Percentiles rank a stretch among this genome's conserved stretches.
Conservation (phyloP, 169 alveolate species). For the Cryptosporidium tyzzeri region DNA sequence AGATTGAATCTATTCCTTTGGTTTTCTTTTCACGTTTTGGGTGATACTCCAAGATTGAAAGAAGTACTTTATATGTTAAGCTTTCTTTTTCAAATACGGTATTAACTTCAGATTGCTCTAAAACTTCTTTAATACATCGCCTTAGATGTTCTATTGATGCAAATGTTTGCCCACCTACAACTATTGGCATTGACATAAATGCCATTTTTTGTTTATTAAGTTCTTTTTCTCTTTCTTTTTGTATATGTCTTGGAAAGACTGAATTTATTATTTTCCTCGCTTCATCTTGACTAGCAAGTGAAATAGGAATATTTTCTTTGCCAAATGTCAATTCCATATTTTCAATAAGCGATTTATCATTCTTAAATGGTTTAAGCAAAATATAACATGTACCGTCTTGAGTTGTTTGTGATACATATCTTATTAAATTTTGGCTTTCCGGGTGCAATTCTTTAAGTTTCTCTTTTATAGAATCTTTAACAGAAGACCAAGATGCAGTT, state of each 20-base stretch:
- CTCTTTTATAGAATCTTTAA: constrained; percentile 41
- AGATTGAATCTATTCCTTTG: constrained; percentile 41
- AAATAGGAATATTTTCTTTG: background rate
- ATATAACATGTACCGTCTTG: constrained; percentile 66
- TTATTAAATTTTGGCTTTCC: constrained; percentile 37
- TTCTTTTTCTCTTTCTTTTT: constrained; percentile 73
- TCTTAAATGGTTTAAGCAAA: constrained; percentile 53
- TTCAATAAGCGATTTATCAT: constrained; percentile 25
- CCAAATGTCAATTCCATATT: constrained; percentile 6
- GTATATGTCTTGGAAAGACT: constrained; percentile 64
- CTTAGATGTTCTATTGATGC: constrained; percentile 71
- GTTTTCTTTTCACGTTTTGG: constrained; percentile 42
- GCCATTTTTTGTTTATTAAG: constrained; percentile 58
- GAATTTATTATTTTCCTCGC: constrained; percentile 37
- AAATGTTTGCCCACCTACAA: constrained; percentile 50
- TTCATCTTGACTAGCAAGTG: constrained; percentile 44
- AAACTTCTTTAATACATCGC: constrained; percentile 62
- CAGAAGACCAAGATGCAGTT: constrained; percentile 50
- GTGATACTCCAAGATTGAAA: constrained; percentile 47
- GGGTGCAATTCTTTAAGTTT: constrained; percentile 19
- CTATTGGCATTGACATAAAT: constrained; percentile 33
- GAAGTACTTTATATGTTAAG: constrained; percentile 33
- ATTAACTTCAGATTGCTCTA: constrained; percentile 23
- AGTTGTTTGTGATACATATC: constrained; percentile 72
- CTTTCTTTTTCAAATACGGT: constrained; percentile 57